Conservation (phyloP, 495 filamentous ascomycete genomes). For the Tuber microsphaerosporum region DNA sequence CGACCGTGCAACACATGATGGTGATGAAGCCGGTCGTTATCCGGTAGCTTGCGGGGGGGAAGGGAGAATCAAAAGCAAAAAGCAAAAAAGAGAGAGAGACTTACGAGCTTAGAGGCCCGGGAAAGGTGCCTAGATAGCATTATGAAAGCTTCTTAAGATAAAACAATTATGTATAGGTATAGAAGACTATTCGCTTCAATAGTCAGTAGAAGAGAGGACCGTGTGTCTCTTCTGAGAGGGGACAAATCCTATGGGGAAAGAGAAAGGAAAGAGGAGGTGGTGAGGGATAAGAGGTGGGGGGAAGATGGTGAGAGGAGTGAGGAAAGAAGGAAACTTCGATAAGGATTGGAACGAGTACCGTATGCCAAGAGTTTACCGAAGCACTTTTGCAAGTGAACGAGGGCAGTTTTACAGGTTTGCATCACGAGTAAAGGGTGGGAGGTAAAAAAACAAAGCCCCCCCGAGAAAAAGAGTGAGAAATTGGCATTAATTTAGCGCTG, state of each 20-base stretch:
- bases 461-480: background rate
- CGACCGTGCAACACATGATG: background rate
- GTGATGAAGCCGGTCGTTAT: background rate
- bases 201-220: conserved; percentile 29
- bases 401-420: background rate
- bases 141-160: conserved; percentile 22
- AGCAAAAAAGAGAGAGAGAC: conserved; percentile 40
- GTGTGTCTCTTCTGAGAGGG: conserved; percentile 15
- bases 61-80: conserved; percentile 4
- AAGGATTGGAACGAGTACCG: conserved; percentile 47
- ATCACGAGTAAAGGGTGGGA: background rate
- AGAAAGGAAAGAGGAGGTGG: conserved; percentile 38
- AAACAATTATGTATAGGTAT: conserved; percentile 10
- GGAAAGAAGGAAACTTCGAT: conserved; percentile 46
- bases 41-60: background rate
- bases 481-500: background rate
- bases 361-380: conserved; percentile 40
- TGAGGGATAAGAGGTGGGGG: conserved; percentile 33
- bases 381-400: background rate
- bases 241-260: conserved; percentile 41
- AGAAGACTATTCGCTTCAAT: conserved; percentile 18
- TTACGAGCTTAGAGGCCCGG: conserved; percentile 48
- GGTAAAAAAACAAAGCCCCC: background rate
- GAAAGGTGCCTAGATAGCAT: conserved; percentile 48
- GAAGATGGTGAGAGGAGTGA: conserved; percentile 33